Evolutionary conservation across 257 asterid species (phyloP), one percentile per base, ranked within the genome.

Genomic region (Scutellaria baicalensis): DNA sequence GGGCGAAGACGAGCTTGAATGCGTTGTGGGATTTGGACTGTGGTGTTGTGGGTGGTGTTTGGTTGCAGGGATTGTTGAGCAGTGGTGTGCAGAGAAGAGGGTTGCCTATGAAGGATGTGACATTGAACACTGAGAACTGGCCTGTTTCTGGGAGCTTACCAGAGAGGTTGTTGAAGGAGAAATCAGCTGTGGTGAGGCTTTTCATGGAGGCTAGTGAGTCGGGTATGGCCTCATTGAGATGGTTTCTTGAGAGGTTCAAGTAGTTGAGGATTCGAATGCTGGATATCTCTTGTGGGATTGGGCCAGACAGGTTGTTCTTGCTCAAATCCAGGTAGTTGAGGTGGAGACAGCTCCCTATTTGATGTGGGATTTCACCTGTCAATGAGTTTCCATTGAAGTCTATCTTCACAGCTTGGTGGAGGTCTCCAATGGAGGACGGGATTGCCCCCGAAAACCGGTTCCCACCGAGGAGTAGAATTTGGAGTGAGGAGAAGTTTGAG

Each of bases 121-220:
- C 89, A 33, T 88, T 90, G 84, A 93, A 88, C 80, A 88, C 90
- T 0, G 83, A 79, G 66, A 88, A 93, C 63, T 88, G 97, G 60
- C 97, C 98, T 1, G 89, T 72, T 70, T 93, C 97, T 0, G 98
- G 98, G 0, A 93, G 81, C 78, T 83, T 81, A 0, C 97, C 97
- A 0, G 95, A 85, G 23, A 93, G 86, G 50, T 93, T 80, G 69
- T 93, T 93, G 89, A 83, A 93, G 1, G 98, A 90, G 65, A 93
- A 93, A 73, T 93, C 98, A 1, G 93, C 97, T 9, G 88, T 89
- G 1, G 98, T 90, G 68, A 93, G 95, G 81, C 98, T 93, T 63
- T 83, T 91, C 92, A 93, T 79, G 8, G 88, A 48, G 36, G 81
- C 92, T 20, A 93, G 75, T 0, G 94, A 73, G 48, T 73, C 79